Evolutionary conservation across 345 rosid genomes (phyloP).

Genomic region (Hevea brasiliensis): DNA sequence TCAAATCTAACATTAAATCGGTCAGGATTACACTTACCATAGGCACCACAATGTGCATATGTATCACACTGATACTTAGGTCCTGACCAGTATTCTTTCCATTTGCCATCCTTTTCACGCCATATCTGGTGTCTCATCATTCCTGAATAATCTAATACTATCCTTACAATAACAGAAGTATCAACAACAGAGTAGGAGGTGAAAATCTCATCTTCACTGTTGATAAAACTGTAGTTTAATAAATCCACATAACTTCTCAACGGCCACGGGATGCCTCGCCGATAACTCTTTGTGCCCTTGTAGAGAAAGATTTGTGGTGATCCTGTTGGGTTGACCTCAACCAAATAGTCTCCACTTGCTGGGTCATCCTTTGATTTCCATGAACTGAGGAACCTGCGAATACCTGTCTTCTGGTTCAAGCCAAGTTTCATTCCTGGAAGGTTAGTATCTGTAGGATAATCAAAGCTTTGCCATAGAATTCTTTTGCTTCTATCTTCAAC

Average conservation of each 20-base stretch:
- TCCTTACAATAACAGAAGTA: no score
- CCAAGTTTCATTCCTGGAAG: constrained; percentile 27
- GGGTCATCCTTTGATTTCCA: neutral
- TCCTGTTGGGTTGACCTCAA: neutral
- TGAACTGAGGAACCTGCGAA: neutral
- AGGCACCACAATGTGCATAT: no score
- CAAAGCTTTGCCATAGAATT: constrained; percentile 37
- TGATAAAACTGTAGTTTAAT: no score
- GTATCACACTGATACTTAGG: no score
- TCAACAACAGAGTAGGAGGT: neutral
- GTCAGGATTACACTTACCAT: no score
- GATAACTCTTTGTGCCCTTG: neutral
- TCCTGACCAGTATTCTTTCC: no score
- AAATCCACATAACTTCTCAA: no score
- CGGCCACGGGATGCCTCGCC: no score
- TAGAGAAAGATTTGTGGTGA: neutral
- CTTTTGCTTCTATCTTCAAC: neutral
- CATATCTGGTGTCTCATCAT: neutral
- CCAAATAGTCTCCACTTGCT: neutral
- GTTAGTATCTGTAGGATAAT: constrained; percentile 24
- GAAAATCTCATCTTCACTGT: no score
- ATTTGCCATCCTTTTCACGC: no score
- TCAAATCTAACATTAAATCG: no score
- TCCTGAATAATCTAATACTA: neutral
- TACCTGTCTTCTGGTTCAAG: constrained; percentile 15